A percentile compares a stretch with the other conserved stretches of the same genome.
Conservation (phyloP, 108 stramenopile genomes). For the Cyclotella cryptica region DNA sequence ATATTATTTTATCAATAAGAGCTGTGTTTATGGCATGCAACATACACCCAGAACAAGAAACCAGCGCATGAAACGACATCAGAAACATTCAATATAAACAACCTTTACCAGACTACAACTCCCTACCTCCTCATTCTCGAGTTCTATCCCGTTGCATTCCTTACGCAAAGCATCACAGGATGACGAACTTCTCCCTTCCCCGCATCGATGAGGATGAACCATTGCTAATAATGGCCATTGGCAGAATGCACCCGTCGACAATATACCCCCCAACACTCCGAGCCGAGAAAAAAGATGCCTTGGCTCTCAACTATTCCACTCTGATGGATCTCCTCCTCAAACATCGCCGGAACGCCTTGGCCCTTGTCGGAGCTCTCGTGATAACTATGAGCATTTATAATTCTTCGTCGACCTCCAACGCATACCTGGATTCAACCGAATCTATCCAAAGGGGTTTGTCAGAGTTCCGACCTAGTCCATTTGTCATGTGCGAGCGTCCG, state of each 20-base stretch:
- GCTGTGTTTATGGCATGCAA: no score
- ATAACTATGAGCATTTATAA: neutral
- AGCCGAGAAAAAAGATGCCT: neutral
- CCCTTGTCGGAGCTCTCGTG: slow-evolving; percentile 8
- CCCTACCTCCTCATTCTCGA: no score
- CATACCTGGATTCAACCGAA: neutral
- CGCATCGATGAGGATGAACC: slow-evolving; percentile 1
- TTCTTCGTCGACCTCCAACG: neutral
- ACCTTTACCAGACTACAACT: no score
- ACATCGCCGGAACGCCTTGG: neutral
- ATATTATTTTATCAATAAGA: no score
- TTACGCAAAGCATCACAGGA: no score
- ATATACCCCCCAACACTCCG: neutral
- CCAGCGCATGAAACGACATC: no score
- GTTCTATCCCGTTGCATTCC: no score
- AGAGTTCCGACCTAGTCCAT: neutral
- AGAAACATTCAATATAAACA: no score
- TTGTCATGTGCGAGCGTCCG: slow-evolving; percentile 6
- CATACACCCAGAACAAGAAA: no score
- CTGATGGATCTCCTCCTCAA: neutral
- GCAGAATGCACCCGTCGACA: neutral
- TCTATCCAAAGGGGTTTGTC: slow-evolving; percentile 1
- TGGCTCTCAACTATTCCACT: neutral
- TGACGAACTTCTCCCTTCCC: neutral
- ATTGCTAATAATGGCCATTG: neutral